These are phyloP conservation scores for Alternaria ventricosa DNA, from an alignment of 2,329 filamentous ascomycete genomes.

Conservation along the genomic window DNA sequence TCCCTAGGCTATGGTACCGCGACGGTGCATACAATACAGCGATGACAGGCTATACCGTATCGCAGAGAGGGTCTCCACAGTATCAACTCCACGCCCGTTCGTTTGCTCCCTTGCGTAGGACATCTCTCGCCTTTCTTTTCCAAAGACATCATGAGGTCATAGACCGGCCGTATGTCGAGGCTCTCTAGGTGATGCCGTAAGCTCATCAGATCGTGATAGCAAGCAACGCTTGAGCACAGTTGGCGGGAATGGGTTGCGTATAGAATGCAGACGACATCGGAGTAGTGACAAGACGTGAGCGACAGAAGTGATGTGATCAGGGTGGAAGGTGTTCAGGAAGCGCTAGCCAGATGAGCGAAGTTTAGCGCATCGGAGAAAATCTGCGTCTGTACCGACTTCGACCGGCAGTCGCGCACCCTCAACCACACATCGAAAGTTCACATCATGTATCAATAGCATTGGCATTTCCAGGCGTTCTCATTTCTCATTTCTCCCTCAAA, in stretches of 20 bases:
- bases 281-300: background rate
- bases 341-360: slow-evolving; percentile 2
- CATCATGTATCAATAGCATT: slow-evolving; percentile 29
- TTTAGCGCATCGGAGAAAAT: slow-evolving; percentile 24
- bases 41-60: background rate
- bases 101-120: background rate
- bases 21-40: background rate
- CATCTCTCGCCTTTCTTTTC: background rate
- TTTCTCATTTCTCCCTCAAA: background rate
- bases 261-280: background rate
- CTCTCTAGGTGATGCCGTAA: background rate
- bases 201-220: background rate
- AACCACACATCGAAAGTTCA: background rate
- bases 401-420: background rate
- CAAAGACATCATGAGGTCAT: background rate
- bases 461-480: slow-evolving; percentile 16
- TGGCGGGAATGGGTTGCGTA: background rate
- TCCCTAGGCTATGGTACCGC: background rate
- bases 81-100: background rate
- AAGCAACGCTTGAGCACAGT: background rate
- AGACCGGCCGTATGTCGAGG: background rate
- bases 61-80: background rate
- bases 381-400: slow-evolving; percentile 9
- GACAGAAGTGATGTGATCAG: background rate
- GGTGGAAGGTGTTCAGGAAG: background rate